phyloP scores from a whole-genome alignment of 2,329 filamentous ascomycete genomes.

The Pseudofabraea citricarpa region DNA sequence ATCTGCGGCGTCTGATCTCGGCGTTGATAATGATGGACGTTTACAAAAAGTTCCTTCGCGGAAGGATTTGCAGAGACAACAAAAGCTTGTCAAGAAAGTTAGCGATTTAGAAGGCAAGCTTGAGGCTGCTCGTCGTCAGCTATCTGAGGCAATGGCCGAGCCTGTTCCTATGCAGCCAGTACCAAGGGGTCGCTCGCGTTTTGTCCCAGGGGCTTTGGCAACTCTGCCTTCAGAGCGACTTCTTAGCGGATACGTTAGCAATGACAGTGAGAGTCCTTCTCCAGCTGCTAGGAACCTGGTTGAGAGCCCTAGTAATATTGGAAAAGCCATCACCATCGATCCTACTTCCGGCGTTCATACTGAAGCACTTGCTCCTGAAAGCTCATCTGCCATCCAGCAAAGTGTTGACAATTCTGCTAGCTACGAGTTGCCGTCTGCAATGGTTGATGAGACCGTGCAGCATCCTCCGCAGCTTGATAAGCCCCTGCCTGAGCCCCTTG shows the following conservation, averaged over 20 bases:
- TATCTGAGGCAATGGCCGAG: slow-evolving; percentile 42
- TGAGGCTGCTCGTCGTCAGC: slow-evolving; percentile 47
- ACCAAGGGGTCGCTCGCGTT: slow-evolving; percentile 25
- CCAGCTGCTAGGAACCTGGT: neutral
- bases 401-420: too few relatives aligned
- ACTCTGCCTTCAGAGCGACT: slow-evolving; percentile 40
- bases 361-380: neutral
- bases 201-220: slow-evolving; percentile 36
- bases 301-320: slow-evolving; percentile 8
- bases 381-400: neutral
- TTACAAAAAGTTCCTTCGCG: slow-evolving; percentile 45
- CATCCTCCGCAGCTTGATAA: neutral
- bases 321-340: slow-evolving; percentile 12
- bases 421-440: neutral
- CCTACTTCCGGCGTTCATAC: neutral
- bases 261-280: slow-evolving; percentile 5
- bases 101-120: slow-evolving; percentile 57
- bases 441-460: neutral
- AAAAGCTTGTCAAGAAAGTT: slow-evolving; percentile 53
- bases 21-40: slow-evolving; percentile 24
- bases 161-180: slow-evolving; percentile 20
- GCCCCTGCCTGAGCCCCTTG: neutral
- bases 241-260: slow-evolving; percentile 28
- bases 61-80: slow-evolving; percentile 51
- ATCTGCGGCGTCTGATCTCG: slow-evolving; percentile 19